Percentiles rank a stretch among this genome's conserved stretches.
These are phyloP conservation scores for Lodderomyces theae DNA, from an alignment of 1,139 yeast species.

Conservation along the genomic window DNA sequence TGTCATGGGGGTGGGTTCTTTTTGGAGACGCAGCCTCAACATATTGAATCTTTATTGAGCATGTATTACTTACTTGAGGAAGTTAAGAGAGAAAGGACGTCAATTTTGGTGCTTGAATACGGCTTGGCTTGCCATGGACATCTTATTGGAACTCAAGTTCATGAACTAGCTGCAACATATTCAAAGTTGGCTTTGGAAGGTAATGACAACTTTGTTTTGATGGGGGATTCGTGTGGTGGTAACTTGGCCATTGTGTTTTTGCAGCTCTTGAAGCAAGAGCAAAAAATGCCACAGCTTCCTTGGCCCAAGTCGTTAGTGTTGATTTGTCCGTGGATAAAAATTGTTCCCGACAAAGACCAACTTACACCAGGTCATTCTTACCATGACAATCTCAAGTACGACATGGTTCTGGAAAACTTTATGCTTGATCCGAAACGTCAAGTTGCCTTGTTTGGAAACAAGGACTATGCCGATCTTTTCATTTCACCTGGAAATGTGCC, in stretches of 20 bases:
- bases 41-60: conserved; percentile 31
- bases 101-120: conserved; percentile 40
- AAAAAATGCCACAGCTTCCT: conserved; percentile 16
- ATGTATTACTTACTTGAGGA: conserved; percentile 30
- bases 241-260: conserved; percentile 30
- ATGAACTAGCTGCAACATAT: conserved; percentile 35
- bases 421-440: not conserved
- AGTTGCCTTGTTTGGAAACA: conserved; percentile 13
- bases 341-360: conserved; percentile 14
- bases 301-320: conserved; percentile 34
- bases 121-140: conserved; percentile 33
- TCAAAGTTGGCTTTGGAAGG: conserved; percentile 24
- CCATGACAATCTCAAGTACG: conserved; percentile 31
- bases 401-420: conserved; percentile 24
- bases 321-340: conserved; percentile 41
- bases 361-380: conserved; percentile 31
- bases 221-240: conserved; percentile 48
- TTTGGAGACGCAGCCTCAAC: conserved; percentile 33
- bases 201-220: conserved; percentile 28
- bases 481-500: conserved; percentile 20
- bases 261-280: conserved; percentile 24
- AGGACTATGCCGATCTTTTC: conserved; percentile 9
- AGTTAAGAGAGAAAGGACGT: conserved; percentile 23
- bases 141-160: conserved; percentile 34
- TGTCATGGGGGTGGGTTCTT: conserved; percentile 47